Percentiles rank a stretch among this genome's conserved stretches.
phyloP scores from a whole-genome alignment of 306 rosid genomes.

The Canavalia gladiata region DNA sequence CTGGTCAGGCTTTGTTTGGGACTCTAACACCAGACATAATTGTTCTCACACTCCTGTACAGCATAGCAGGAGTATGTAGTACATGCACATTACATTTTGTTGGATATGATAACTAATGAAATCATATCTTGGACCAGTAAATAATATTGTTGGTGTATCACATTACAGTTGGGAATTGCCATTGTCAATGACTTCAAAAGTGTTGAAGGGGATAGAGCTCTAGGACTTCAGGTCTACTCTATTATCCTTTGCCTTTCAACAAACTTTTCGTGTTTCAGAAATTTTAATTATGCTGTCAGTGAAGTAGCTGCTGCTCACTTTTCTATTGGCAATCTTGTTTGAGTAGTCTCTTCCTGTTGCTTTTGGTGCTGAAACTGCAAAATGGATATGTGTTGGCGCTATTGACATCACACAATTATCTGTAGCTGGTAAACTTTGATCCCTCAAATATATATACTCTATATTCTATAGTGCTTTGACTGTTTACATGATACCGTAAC shows the following conservation, averaged over 20 bases:
- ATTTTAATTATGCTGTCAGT: conserved; percentile 34
- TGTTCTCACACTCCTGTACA: conserved; percentile 88
- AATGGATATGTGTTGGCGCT: conserved; percentile 99
- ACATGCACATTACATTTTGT: conserved; percentile 36
- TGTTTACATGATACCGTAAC: neutral
- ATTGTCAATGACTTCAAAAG: conserved; percentile 99
- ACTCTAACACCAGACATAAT: conserved; percentile 90
- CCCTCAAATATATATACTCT: conserved; percentile 10
- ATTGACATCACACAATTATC: conserved; percentile 93
- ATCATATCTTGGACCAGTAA: conserved; percentile 2
- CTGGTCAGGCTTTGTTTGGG: conserved; percentile 99
- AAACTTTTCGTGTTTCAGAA: conserved; percentile 26
- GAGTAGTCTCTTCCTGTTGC: conserved; percentile 97
- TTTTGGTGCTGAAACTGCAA: conserved; percentile 94
- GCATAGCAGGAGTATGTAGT: conserved; percentile 94
- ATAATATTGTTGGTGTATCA: conserved; percentile 19
- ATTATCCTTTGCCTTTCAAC: conserved; percentile 17
- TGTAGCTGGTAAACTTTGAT: conserved; percentile 72
- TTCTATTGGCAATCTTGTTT: conserved; percentile 50
- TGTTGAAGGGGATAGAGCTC: conserved; percentile 94
- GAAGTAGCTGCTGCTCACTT: conserved; percentile 43
- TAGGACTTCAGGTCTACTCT: conserved; percentile 89
- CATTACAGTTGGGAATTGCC: conserved; percentile 89
- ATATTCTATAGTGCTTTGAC: neutral
- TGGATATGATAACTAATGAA: conserved; percentile 27